Evolutionary conservation across 257 asterid species (phyloP), one percentile per base, ranked within the genome.

Genomic region (Mitragyna speciosa): DNA sequence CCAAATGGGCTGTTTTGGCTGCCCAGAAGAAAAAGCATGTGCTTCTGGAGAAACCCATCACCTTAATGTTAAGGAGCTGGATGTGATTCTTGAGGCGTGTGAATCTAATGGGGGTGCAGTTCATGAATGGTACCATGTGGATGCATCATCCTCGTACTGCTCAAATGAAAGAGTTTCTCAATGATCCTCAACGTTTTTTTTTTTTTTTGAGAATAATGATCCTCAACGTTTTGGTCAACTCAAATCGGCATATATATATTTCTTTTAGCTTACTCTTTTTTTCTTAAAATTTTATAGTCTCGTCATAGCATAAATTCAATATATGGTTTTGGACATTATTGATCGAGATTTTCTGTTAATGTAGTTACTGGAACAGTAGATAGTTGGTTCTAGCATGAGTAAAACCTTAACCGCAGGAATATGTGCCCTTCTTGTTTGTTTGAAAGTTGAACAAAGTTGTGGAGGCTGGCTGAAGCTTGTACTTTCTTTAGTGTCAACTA

Each of bases 91-190:
- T 3, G 92, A 82, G 67, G 98, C 93, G n/a, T 89, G 92, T 43
- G 95, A 91, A 79, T 81, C 95, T 74, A 89, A 83, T n/a, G 81
- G 95, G 93, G 58, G 92, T 94, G 84, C 98, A 92, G 88, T 83
- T 88, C 77, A 94, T 94, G 92, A 97, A 94, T 79, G 87, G 81
- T 36, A 94, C 98, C 78, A 92, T 94, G 98, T 94, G 92, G 93
- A 88, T 94, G 92, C 98, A 94, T 83, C 80, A 94, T 68, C 97
- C 98, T 6, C 86, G 97, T 81, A 89, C 95, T 4, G 87, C 87
- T 11, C 87, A 91, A 83, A 92, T 91, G 95, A 86, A 8, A 82
- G 94, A 91, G 59, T 92, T 91, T 77, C 85, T 94, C 30, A 56
- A 76, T 10, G 89, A 90, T 83, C 51, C 88, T 4, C 74, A 85